Base-by-base conservation (phyloP, 371 early-diverging fungal genomes). In the Dichotomocladium elegans region DNA sequence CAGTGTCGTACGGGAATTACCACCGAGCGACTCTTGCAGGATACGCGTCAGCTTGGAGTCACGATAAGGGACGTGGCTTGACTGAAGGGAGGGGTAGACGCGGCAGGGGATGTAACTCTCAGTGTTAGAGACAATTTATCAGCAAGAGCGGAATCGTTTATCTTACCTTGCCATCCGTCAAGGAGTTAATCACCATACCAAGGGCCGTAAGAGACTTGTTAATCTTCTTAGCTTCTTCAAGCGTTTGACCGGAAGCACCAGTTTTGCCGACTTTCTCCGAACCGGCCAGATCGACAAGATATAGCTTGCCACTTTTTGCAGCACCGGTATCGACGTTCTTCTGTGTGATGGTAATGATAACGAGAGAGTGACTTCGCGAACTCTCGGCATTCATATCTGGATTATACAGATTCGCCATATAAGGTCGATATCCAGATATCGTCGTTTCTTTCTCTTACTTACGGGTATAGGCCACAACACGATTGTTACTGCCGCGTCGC, bases 151-250 rank as follows among this genome's bases (percentile, higher is more conserved):
- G n/a, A n/a, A n/a, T n/a, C 8, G 22, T 19, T 17, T 37, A 45
- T 22, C 21, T 53, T 70, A 86, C 89, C 72, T 91, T 87, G 60
- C 90, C 90, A 58, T 91, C 92, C 9, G 93, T 92, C 56, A 99
- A 79, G 15, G 96, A 89, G 66, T 95, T 95, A 64, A 99, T 99
- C 53, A 99, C 99, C 91, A 95, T 99, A 48, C 99, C 99, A 14
- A 99, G 81, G 0, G 95, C 91, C 8, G 93, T 90, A 11, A 99
- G 81, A 0, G 96, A 95, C 72, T 93, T 97, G 84, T 99, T 99
- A 73, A 99, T 99, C 75, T 94, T 95, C 70, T 96, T 96, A 55
- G 99, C 98, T 74, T 99, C 99, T 75, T 98, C 96, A 26, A 99
- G 79, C 3, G 98, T 93, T 64, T 94, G 94, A 17, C 99, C 98